Evolutionary conservation across 1,139 yeast genomes (phyloP).

Genomic region (Hyphopichia wangnamkhiaoensis): DNA sequence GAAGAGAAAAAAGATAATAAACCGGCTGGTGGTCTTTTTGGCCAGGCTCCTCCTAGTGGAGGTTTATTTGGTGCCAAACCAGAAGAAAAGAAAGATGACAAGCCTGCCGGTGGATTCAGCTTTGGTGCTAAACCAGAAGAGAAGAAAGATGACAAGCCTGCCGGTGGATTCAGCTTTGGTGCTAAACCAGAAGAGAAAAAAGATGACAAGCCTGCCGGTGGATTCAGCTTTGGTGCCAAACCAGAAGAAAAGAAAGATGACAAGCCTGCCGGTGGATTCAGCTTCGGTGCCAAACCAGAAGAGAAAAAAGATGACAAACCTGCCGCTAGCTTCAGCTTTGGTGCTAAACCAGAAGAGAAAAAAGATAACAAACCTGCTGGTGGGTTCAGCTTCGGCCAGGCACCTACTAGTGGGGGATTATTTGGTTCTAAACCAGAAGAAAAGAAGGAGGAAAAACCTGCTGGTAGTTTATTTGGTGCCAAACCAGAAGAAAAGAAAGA

Average conservation of each 20-base stretch:
- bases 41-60: background rate
- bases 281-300: conserved; percentile 5
- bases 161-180: conserved; percentile 14
- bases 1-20: conserved; percentile 14
- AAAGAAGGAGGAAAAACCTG: conserved; percentile 14
- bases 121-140: conserved; percentile 23
- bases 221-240: conserved; percentile 26
- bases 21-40: conserved; percentile 16
- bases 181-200: conserved; percentile 17
- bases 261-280: conserved; percentile 14
- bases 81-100: conserved; percentile 21
- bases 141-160: conserved; percentile 17
- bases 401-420: conserved; percentile 12
- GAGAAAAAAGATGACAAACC: conserved; percentile 10
- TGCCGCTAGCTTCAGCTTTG: conserved; percentile 14
- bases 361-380: conserved; percentile 13
- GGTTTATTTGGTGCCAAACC: conserved; percentile 18
- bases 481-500: conserved; percentile 18
- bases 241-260: conserved; percentile 18
- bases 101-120: conserved; percentile 19
- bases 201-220: conserved; percentile 18
- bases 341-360: conserved; percentile 18
- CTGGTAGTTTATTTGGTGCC: conserved; percentile 12
- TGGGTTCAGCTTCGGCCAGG: conserved; percentile 14
- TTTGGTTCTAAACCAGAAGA: conserved; percentile 21